Base-by-base conservation (phyloP, 2,329 filamentous ascomycete species). In the Phaeosphaeria sp. region DNA sequence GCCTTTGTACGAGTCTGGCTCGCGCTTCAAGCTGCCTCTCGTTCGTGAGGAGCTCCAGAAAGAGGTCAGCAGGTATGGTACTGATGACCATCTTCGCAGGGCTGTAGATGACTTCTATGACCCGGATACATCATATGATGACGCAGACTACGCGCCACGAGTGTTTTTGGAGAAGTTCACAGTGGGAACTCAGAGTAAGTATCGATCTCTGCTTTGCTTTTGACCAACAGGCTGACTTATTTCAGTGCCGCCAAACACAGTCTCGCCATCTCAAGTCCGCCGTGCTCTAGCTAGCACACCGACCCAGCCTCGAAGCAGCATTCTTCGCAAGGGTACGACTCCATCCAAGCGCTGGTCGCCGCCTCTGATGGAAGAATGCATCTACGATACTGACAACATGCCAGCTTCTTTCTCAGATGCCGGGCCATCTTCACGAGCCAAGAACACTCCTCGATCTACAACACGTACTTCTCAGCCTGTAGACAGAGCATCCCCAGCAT, bases 1-100 rank as follows among this genome's bases (percentile, higher is more conserved):
- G 9, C 23, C 33, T n/a, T 50, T 44, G 18, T 72, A 56, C 48
- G 72, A 75, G 17, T 71, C 69, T 43, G 72, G 72, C 1, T 74
- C 72, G 2, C 63, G 64, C 6, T 73, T 72, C 62, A 71, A 65
- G 58, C 60, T 73, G 13, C 69, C 72, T 3, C 11, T 13, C 3
- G 10, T 54, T 11, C 48, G 52, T 6, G 21, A 55, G 1, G 11
- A 33, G 3, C 46, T 55, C 18, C 46, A 59, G 13, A 33, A 51
- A 6, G 36, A 41, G 30, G 49, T 68, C n/a, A 53, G 43, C 2
- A 27, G 39, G 7, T 30, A 60, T 22, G 57, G 56, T 11, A 64
- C 52, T 15, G 23, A 3, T 1, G 1, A 39, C 3, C 48, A 22
- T 15, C 54, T 67, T 9, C 17, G 30, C 6, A 54, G 55, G 13